Evolutionary conservation across 306 rosid genomes (phyloP), one percentile per base, ranked within the genome.

Genomic region (Dicorynia guianensis): DNA sequence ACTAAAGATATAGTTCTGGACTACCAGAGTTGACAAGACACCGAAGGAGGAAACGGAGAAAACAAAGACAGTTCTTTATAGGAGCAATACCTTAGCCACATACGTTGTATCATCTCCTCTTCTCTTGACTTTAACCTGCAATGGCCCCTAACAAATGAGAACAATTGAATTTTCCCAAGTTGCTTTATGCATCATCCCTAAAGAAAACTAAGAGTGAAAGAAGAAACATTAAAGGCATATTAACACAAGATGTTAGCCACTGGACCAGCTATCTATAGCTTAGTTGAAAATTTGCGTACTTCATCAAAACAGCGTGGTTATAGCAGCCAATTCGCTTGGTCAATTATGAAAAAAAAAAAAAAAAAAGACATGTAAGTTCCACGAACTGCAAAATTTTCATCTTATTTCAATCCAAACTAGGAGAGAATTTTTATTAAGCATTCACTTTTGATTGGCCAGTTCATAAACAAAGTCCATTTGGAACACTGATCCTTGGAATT

Each of bases 41-140:
- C 47, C 15, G 75, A 17, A 50, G 44, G 64, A 47, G 56, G 44
- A 68, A 60, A 61, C 5, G 20, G 49, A 56, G 30, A 69, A 63
- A 67, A 50, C 25, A 70, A 49, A 39, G 67, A 42, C 75, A 53
- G n/a, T 11, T 62, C 75, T 74, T 34, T 8, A 18, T 66, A 71
- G n/a, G 68, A 81, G n/a, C 76, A 82, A 55, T 78, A 95, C 99
- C 97, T 92, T 92, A 66, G 99, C 99, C 67, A 92, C 99, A 78
- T 90, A 95, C 85, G 92, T 95, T 60, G 93, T 90, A 81, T 95
- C 97, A 81, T 95, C 99, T 53, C 99, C 99, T 82, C 99, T 90
- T 85, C 86, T 90, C 87, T 95, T 95, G 75, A 95, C 96, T 88
- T 95, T 95, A 49, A 95, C 99, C 99, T 95, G 88, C 76, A 81